Conservation (phyloP, 768 basidiomycete genomes). For the Lentinula sp. region DNA sequence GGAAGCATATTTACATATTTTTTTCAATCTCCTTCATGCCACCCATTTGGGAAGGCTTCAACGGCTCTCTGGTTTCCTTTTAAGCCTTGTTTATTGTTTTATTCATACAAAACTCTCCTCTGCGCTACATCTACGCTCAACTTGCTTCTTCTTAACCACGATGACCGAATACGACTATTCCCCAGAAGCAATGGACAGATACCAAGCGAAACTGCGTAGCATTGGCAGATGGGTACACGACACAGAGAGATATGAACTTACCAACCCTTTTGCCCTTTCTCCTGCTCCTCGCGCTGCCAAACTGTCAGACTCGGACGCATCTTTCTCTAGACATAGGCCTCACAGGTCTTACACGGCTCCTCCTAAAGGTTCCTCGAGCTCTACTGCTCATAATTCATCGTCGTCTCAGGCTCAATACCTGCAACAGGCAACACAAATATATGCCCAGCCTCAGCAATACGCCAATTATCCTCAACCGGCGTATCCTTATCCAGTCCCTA, state of each 20-base stretch:
- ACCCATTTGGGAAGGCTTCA: not conserved
- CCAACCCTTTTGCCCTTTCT: not conserved
- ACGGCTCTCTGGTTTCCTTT: not conserved
- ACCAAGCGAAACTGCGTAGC: slow-evolving; percentile 26
- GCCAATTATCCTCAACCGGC: not conserved
- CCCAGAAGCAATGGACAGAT: slow-evolving; percentile 30
- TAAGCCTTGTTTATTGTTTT: not conserved
- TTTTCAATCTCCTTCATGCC: not conserved
- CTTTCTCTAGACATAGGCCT: not conserved
- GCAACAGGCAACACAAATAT: not conserved
- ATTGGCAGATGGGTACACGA: slow-evolving; percentile 30
- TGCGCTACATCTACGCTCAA: not conserved
- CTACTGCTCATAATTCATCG: not conserved
- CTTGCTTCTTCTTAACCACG: not conserved
- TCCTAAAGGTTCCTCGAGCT: not conserved
- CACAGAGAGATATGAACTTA: slow-evolving; percentile 12
- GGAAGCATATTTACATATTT: not conserved
- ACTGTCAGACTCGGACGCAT: not conserved
- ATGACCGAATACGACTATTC: slow-evolving; percentile 41
- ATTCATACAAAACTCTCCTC: not conserved
- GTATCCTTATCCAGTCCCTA: not conserved
- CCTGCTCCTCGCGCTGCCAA: not conserved
- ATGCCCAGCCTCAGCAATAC: not conserved
- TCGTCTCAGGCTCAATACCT: not conserved
- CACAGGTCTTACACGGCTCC: slow-evolving; percentile 2